Percentiles rank a stretch among this genome's conserved stretches.
Evolutionary conservation across 2,329 filamentous ascomycete species (phyloP).

Genomic region (Pseudogymnoascus sp.): DNA sequence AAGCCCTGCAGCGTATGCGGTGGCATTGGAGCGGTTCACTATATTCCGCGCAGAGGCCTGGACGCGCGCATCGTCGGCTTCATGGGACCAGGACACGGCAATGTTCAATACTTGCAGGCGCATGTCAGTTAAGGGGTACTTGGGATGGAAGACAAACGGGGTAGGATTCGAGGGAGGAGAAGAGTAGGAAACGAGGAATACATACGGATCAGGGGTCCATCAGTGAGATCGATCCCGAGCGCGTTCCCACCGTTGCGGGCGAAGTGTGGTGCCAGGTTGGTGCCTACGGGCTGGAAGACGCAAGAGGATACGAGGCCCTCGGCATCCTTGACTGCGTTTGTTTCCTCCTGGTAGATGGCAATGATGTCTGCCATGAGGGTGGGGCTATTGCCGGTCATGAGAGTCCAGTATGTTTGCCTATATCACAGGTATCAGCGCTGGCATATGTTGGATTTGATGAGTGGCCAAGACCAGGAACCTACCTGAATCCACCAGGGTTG

Average conservation of each 20-base stretch:
- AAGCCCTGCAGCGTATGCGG: slow-evolving; percentile 28
- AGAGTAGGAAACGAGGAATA: slow-evolving; percentile 20
- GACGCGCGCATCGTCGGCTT: slow-evolving; percentile 30
- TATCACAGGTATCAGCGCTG: background rate
- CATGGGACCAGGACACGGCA: slow-evolving; percentile 24
- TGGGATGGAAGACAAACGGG: slow-evolving; percentile 18
- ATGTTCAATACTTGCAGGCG: slow-evolving; percentile 19
- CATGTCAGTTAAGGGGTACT: slow-evolving; percentile 11
- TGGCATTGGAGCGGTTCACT: slow-evolving; percentile 23
- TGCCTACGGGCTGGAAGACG: slow-evolving; percentile 35
- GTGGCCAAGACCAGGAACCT: background rate
- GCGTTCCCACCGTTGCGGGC: slow-evolving; percentile 29
- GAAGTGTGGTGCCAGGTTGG: slow-evolving; percentile 30
- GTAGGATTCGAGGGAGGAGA: slow-evolving; percentile 21
- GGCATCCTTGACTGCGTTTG: slow-evolving; percentile 14
- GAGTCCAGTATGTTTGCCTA: slow-evolving; percentile 16
- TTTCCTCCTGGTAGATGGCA: slow-evolving; percentile 20
- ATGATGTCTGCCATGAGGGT: slow-evolving; percentile 17
- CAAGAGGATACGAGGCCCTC: slow-evolving; percentile 14
- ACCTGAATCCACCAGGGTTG: slow-evolving; percentile 20
- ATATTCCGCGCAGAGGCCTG: slow-evolving; percentile 24
- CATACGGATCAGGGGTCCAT: slow-evolving; percentile 13
- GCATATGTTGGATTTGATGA: background rate
- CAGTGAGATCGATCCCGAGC: slow-evolving; percentile 17
- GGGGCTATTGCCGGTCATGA: slow-evolving; percentile 13